phyloP scores from a whole-genome alignment of 1,284 basidiomycete genomes.

The Trametes pubescens region DNA sequence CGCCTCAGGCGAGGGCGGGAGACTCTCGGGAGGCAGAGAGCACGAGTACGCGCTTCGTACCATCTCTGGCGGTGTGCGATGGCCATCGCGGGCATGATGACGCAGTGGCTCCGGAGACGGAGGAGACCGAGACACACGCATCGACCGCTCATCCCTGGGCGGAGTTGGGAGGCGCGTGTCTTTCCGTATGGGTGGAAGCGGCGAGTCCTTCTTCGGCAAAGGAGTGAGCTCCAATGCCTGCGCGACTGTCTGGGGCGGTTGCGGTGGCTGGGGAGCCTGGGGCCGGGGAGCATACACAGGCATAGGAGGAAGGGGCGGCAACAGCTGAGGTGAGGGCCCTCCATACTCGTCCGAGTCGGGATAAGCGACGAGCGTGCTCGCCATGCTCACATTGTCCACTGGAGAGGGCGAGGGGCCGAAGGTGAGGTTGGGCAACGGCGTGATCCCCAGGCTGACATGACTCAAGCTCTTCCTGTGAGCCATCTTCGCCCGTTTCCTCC shows the following conservation, averaged over 20 bases:
- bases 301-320: constrained; percentile 8
- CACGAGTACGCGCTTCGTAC: constrained; percentile 8
- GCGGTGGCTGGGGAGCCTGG: constrained; percentile 3
- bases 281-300: constrained; percentile 13
- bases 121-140: constrained; percentile 3
- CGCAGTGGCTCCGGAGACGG: constrained; percentile 8
- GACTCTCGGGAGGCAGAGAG: constrained; percentile 10
- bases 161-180: constrained; percentile 28
- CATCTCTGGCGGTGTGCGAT: constrained; percentile 3
- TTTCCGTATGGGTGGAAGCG: constrained; percentile 22
- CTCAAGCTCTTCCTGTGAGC: constrained; percentile 41
- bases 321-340: constrained; percentile 3
- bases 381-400: constrained; percentile 39
- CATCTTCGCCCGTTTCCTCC: constrained; percentile 26
- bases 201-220: constrained; percentile 24
- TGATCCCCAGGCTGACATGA: constrained; percentile 41
- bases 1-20: constrained; percentile 17
- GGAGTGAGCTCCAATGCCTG: constrained; percentile 26
- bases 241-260: constrained; percentile 18
- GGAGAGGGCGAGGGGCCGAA: constrained; percentile 36
- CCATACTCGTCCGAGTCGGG: constrained; percentile 25
- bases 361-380: constrained; percentile 33
- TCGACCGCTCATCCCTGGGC: constrained; percentile 22
- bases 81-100: constrained; percentile 15
- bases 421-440: constrained; percentile 39